Conservation (phyloP, 495 filamentous ascomycete genomes). For the Neurospora cerealis region DNA sequence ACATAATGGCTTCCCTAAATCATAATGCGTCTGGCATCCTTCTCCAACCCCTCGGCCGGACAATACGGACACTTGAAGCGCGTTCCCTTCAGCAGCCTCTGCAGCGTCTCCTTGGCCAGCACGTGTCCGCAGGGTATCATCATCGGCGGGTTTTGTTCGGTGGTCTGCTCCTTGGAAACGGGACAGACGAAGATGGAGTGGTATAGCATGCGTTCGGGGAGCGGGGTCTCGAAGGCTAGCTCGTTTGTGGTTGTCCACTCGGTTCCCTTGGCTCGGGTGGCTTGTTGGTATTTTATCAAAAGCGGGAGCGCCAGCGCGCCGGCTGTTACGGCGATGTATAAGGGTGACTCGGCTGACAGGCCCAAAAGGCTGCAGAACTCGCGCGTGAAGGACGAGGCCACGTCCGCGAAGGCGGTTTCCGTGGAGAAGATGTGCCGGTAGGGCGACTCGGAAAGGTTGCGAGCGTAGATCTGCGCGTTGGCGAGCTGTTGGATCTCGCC, state of each 20-base stretch:
- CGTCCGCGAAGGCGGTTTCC: conserved; percentile 63
- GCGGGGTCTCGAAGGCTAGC: conserved; percentile 82
- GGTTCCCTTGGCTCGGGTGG: conserved; percentile 77
- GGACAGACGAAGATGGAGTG: conserved; percentile 97
- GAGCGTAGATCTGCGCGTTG: conserved; percentile 65
- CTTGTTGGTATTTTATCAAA: conserved; percentile 68
- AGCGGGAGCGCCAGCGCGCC: conserved; percentile 84
- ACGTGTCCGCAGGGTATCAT: conserved; percentile 98
- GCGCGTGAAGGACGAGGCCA: conserved; percentile 73
- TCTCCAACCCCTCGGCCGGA: conserved; percentile 66
- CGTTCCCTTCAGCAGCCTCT: conserved; percentile 62
- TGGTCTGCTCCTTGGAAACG: conserved; percentile 91
- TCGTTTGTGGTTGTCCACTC: conserved; percentile 92
- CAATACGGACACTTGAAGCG: conserved; percentile 96
- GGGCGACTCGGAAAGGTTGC: conserved; percentile 58
- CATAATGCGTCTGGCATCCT: conserved; percentile 65
- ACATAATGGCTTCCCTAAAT: conserved; percentile 23
- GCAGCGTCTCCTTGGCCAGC: conserved; percentile 73
- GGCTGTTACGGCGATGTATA: conserved; percentile 85
- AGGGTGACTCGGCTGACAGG: conserved; percentile 75
- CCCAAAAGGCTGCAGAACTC: conserved; percentile 93
- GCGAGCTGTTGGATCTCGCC: conserved; percentile 68
- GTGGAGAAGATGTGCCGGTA: conserved; percentile 71
- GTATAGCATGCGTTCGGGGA: conserved; percentile 80
- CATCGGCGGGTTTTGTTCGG: conserved; percentile 89